phyloP scores from a whole-genome alignment of 768 basidiomycete genomes.

The Amanita brunnescens region DNA sequence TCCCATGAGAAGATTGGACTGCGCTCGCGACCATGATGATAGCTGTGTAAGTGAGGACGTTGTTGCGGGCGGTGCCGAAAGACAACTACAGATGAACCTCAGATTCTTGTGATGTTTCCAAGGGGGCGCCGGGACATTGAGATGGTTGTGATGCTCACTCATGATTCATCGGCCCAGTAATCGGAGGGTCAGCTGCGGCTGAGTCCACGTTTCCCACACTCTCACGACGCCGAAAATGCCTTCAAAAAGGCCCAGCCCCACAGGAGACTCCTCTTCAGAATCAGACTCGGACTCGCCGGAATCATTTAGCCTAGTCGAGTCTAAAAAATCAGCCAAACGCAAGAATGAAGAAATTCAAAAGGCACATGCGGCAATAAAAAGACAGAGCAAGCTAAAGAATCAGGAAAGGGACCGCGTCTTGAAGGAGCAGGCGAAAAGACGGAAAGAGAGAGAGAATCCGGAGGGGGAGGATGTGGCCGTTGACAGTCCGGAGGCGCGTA shows the following conservation, averaged over 20 bases:
- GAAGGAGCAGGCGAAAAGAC: slow-evolving; percentile 5
- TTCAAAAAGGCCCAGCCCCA: neutral
- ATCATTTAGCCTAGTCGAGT: neutral
- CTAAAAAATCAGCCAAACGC: neutral
- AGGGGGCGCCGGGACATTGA: too few species aligned
- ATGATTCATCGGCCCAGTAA: too few species aligned
- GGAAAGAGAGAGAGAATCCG: slow-evolving; percentile 1
- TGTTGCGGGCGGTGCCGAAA: too few species aligned
- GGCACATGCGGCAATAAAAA: neutral
- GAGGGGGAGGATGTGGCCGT: neutral
- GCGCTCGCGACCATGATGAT: too few species aligned
- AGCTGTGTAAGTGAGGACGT: too few species aligned
- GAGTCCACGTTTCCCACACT: neutral
- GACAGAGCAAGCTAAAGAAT: slow-evolving; percentile 3
- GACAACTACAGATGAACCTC: too few species aligned
- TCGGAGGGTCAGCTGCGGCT: too few species aligned
- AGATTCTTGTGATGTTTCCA: too few species aligned
- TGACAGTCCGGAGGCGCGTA: neutral
- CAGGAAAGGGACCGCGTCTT: slow-evolving; percentile 1
- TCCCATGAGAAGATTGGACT: too few species aligned
- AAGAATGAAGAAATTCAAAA: slow-evolving; percentile 1
- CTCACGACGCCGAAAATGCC: neutral
- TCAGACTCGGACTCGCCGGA: slow-evolving; percentile 4
- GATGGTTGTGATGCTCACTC: too few species aligned
- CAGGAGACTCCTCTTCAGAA: neutral